Evolutionary conservation across 306 rosid species (phyloP).

Genomic region (Lathyrus tuberosus): DNA sequence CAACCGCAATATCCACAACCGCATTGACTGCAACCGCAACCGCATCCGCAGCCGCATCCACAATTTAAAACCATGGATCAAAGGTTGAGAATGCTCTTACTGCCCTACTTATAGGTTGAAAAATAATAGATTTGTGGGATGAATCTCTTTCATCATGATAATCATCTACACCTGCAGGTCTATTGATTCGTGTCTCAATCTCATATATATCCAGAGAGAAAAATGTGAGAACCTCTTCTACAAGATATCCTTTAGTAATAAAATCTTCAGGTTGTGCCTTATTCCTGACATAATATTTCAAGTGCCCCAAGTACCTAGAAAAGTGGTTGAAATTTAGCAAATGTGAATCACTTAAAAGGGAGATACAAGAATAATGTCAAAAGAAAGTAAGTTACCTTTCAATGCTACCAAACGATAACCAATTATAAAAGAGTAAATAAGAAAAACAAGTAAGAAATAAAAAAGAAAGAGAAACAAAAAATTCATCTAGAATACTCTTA

Average conservation of each 20-base stretch:
- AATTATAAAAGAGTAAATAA: no score
- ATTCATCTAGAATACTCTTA: no score
- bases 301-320: neutral
- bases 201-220: neutral
- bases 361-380: neutral
- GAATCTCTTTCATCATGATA: neutral
- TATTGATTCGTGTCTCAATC: neutral
- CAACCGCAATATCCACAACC: no score
- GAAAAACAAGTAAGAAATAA: no score
- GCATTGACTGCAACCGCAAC: no score
- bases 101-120: neutral
- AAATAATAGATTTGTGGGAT: neutral
- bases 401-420: no score
- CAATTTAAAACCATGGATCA: no score
- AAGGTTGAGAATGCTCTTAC: neutral
- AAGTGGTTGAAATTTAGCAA: neutral
- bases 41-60: no score
- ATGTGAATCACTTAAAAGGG: neutral
- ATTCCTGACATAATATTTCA: neutral
- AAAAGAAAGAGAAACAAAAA: no score
- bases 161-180: neutral
- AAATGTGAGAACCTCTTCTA: neutral
- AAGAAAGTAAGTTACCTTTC: neutral
- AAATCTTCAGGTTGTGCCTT: conserved; percentile 1
- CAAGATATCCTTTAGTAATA: neutral